These are phyloP conservation scores for Ophiostoma novo-ulmi DNA, from an alignment of 2,329 filamentous ascomycete species.

Conservation along the genomic window DNA sequence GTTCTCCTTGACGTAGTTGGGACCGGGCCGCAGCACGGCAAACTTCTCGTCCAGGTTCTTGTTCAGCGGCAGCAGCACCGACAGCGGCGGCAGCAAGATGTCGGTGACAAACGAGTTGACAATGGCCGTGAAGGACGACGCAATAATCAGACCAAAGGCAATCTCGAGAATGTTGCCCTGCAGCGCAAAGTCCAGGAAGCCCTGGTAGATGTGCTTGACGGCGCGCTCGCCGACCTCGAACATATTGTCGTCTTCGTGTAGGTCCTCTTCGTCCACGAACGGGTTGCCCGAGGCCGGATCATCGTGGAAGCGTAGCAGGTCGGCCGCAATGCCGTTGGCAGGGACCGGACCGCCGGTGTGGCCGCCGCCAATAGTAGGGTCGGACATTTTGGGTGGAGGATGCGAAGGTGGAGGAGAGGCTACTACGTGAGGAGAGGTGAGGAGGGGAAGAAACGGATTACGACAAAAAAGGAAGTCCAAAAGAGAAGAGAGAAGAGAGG, in stretches of 20 bases:
- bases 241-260: conserved; percentile 33
- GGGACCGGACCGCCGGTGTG: conserved; percentile 17
- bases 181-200: conserved; percentile 67
- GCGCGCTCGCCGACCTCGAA: conserved; percentile 44
- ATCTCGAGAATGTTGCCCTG: conserved; percentile 72
- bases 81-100: conserved; percentile 64
- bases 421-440: neutral
- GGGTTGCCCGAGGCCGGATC: conserved; percentile 33
- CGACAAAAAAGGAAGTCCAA: too few relatives aligned
- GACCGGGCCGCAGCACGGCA: conserved; percentile 56
- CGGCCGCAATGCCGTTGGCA: conserved; percentile 7
- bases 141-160: conserved; percentile 68
- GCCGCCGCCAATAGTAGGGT: neutral
- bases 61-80: conserved; percentile 62
- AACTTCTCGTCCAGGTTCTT: conserved; percentile 72
- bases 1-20: conserved; percentile 45
- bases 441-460: neutral
- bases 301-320: conserved; percentile 27
- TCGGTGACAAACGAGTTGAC: conserved; percentile 68
- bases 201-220: conserved; percentile 51
- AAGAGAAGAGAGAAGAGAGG: neutral
- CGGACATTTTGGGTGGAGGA: conserved; percentile 15
- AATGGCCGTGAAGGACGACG: conserved; percentile 64
- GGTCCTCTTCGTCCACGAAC: conserved; percentile 37
- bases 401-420: neutral